These are phyloP conservation scores for Zymoseptoria tritici DNA, from an alignment of 2,329 filamentous ascomycete species.

Conservation along the genomic window DNA sequence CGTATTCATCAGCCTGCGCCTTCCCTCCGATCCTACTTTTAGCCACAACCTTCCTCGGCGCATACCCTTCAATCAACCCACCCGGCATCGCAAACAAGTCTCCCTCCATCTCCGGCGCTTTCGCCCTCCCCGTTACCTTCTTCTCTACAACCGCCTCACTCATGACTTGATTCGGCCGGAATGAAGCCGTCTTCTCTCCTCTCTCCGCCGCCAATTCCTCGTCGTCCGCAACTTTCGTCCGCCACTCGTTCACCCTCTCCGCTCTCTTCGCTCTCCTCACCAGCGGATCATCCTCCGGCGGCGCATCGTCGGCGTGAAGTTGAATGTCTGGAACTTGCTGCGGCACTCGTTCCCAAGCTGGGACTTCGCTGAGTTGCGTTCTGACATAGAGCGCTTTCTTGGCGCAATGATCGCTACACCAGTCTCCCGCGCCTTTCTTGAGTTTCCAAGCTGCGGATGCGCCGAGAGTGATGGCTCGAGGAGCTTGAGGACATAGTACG, in stretches of 20 bases:
- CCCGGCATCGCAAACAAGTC: slow-evolving; percentile 2
- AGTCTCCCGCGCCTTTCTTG: slow-evolving; percentile 68
- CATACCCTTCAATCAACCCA: slow-evolving; percentile 25
- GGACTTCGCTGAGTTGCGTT: slow-evolving; percentile 77
- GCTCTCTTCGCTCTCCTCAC: slow-evolving; percentile 28
- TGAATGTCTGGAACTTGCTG: slow-evolving; percentile 32
- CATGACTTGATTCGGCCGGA: slow-evolving; percentile 28
- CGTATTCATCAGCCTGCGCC: background rate
- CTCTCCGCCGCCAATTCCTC: slow-evolving; percentile 38
- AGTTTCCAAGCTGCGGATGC: slow-evolving; percentile 58
- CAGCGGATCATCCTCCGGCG: slow-evolving; percentile 13
- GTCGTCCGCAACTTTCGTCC: slow-evolving; percentile 27
- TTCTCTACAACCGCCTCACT: slow-evolving; percentile 29
- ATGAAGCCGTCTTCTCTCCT: slow-evolving; percentile 31
- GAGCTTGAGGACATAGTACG: slow-evolving; percentile 63
- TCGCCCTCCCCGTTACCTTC: slow-evolving; percentile 2
- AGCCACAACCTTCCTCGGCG: slow-evolving; percentile 14
- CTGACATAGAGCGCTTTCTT: slow-evolving; percentile 75
- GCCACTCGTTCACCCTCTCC: slow-evolving; percentile 17
- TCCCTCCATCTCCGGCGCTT: slow-evolving; percentile 7
- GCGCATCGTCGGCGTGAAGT: slow-evolving; percentile 31
- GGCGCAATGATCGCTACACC: slow-evolving; percentile 77
- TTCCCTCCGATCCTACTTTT: slow-evolving; percentile 2
- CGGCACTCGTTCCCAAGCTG: slow-evolving; percentile 72
- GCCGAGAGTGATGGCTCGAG: slow-evolving; percentile 40